A percentile compares a stretch with the other conserved stretches of the same genome.
Evolutionary conservation across 2,329 filamentous ascomycete genomes (phyloP).

Genomic region (Aspergillus terreus): DNA sequence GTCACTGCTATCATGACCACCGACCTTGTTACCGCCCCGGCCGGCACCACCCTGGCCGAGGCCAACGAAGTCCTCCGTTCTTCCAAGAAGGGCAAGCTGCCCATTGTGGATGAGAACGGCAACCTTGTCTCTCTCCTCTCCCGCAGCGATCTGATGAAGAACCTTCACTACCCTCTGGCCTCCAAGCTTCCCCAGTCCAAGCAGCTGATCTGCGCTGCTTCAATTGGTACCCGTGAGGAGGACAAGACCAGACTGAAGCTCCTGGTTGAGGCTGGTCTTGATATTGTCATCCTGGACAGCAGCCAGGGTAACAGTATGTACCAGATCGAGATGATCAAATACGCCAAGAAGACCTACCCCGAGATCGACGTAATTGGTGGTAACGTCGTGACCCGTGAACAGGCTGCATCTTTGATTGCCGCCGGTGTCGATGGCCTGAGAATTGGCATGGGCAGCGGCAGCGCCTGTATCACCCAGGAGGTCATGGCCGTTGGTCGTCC

Average conservation of each 20-base stretch:
- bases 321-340: slow-evolving; percentile 98
- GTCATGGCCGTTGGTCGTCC: slow-evolving; percentile 98
- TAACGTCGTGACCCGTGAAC: slow-evolving; percentile 96
- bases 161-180: slow-evolving; percentile 91
- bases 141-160: slow-evolving; percentile 96
- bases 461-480: slow-evolving; percentile 97
- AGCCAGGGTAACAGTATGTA: slow-evolving; percentile 98
- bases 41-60: slow-evolving; percentile 78
- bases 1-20: slow-evolving; percentile 93
- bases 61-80: slow-evolving; percentile 90
- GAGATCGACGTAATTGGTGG: slow-evolving; percentile 91
- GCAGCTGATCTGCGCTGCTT: slow-evolving; percentile 92
- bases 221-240: slow-evolving; percentile 90
- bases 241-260: slow-evolving; percentile 83
- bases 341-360: slow-evolving; percentile 83
- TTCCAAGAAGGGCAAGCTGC: slow-evolving; percentile 98
- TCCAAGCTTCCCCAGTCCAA: slow-evolving; percentile 97
- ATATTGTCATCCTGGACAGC: slow-evolving; percentile 92
- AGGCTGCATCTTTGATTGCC: slow-evolving; percentile 86
- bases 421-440: slow-evolving; percentile 94
- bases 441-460: slow-evolving; percentile 98
- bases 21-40: slow-evolving; percentile 81
- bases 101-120: slow-evolving; percentile 77
- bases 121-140: slow-evolving; percentile 91
- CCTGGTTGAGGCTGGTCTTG: slow-evolving; percentile 89